phyloP scores from a whole-genome alignment of 371 early-diverging fungal genomes.

The Entomophthora muscae region DNA sequence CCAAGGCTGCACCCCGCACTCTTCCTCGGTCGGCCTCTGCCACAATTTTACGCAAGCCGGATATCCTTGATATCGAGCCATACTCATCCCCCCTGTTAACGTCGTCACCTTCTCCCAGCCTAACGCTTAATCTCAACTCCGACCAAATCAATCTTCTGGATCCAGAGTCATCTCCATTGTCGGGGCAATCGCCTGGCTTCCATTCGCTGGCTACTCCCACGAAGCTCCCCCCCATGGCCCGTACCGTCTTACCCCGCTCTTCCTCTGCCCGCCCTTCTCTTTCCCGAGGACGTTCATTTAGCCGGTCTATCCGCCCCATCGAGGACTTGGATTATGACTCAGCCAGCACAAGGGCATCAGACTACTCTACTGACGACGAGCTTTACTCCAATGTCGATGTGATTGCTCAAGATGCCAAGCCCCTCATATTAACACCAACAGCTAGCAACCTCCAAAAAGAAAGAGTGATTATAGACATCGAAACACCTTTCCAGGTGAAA shows the following conservation, averaged over 20 bases:
- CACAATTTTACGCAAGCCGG: not conserved
- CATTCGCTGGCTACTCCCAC: not conserved
- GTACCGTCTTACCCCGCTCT: not conserved
- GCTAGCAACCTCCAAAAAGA: not conserved
- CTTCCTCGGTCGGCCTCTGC: conserved; percentile 1
- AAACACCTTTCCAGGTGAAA: not conserved
- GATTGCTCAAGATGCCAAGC: not conserved
- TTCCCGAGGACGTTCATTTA: not conserved
- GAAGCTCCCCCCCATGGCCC: too few relatives aligned
- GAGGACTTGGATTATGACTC: not conserved
- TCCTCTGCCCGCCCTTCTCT: not conserved
- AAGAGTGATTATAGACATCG: not conserved
- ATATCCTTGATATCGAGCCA: not conserved
- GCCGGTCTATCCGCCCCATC: not conserved
- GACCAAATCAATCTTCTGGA: not conserved
- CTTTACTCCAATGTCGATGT: not conserved
- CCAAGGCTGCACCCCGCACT: not conserved
- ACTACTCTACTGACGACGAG: not conserved
- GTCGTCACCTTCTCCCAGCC: not conserved
- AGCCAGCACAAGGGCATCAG: not conserved
- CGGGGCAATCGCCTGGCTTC: not conserved
- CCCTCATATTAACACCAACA: not conserved
- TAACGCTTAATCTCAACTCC: too few relatives aligned
- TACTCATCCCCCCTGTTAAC: not conserved
- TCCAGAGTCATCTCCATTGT: too few relatives aligned